A percentile compares a stretch with the other conserved stretches of the same genome.
phyloP scores from a whole-genome alignment of 73 alveolate genomes.

The Tetrahymena malaccensis region DNA sequence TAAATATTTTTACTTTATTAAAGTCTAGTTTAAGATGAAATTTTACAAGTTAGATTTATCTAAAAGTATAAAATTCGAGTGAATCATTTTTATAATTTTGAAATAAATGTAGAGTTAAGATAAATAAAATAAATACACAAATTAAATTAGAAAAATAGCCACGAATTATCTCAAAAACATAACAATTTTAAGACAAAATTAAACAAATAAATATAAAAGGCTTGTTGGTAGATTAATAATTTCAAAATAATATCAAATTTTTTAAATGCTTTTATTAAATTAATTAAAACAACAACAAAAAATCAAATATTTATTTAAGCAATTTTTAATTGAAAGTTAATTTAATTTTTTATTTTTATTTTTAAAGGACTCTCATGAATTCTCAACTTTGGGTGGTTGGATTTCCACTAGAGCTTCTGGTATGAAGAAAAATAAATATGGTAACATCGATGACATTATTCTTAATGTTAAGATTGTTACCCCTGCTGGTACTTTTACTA shows the following conservation, averaged over 20 bases:
- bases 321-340: too few species aligned
- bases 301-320: too few species aligned
- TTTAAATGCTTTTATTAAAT: neutral
- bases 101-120: neutral
- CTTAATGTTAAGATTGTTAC: conserved; percentile 64
- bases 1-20: neutral
- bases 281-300: neutral
- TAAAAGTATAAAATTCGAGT: too few species aligned
- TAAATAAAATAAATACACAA: too few species aligned
- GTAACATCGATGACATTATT: conserved; percentile 89
- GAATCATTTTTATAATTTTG: neutral
- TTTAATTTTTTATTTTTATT: too few species aligned
- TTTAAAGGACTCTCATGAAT: conserved; percentile 62
- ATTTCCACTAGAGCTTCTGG: conserved; percentile 87
- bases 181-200: neutral
- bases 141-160: neutral
- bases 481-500: conserved; percentile 63
- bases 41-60: neutral
- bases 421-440: conserved; percentile 90
- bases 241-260: too few species aligned
- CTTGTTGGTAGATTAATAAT: too few species aligned
- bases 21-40: neutral
- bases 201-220: too few species aligned
- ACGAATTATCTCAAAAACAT: neutral
- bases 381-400: conserved; percentile 90